Evolutionary conservation across 108 stramenopile genomes (phyloP), one percentile per base, ranked within the genome.

Genomic region (Nitzschia putrida): DNA sequence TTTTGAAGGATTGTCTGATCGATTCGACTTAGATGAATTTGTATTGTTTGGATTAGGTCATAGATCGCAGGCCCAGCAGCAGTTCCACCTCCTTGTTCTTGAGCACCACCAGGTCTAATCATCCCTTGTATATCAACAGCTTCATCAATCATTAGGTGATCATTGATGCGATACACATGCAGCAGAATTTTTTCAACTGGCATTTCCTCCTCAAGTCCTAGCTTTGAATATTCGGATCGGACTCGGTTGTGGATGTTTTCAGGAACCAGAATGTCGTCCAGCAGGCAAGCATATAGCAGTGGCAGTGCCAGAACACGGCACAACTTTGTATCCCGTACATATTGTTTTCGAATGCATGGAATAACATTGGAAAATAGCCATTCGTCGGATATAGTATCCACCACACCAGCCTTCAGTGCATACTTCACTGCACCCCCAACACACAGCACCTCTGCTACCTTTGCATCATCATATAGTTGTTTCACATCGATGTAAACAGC

Each of bases 381-480:
- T 20, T 50, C 49, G 5, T 50, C 20, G n/a, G n/a, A n/a, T n/a
- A n/a, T n/a, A n/a, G n/a, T n/a, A n/a, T n/a, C n/a, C n/a, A n/a
- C 16, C 3, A 50, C 20, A 20, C 49, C 49, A 18, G 49, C 3
- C 5, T 5, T 1, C 18, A 50, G 20, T 20, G 16, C 1, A 20
- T 50, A 50, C 5, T 50, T 50, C 5, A 50, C 20, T 50, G 49
- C 18, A 20, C 20, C 49, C 3, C 49, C 49, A 1, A 50, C 49
- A 50, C 49, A 50, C 3, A 50, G 5, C 1, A 50, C 18, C 16
- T 20, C 20, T 2, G 16, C 49, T 20, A 50, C 49, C 5, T 50
- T 50, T 50, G 49, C 49, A 20, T 50, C 49, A 50, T 16, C 20
- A 50, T 50, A 50, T 1, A 50, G 49, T 50, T 50, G 49, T 20